A percentile compares a stretch with the other conserved stretches of the same genome.
Conservation (phyloP, 192 early-diverging fungal species). For the Coemansia sp. region DNA sequence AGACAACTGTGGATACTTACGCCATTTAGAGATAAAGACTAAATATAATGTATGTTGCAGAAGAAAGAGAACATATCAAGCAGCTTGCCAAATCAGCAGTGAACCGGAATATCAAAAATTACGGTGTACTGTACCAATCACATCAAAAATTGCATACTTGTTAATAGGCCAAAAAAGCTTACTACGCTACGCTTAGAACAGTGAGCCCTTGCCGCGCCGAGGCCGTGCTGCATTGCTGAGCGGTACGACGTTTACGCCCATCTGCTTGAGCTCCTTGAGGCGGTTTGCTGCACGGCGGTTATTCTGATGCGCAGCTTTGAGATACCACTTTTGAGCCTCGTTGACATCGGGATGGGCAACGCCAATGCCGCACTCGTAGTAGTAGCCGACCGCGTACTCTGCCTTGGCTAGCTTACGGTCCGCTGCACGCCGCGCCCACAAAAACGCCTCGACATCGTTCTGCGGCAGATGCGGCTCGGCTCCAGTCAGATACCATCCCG, state of each 20-base stretch:
- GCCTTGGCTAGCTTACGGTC: conserved; percentile 93
- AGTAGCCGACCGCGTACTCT: conserved; percentile 96
- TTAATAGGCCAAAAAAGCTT: neutral
- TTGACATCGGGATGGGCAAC: conserved; percentile 61
- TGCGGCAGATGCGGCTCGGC: conserved; percentile 85
- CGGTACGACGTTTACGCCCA: conserved; percentile 42
- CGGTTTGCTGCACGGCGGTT: conserved; percentile 80
- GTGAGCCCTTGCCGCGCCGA: conserved; percentile 38
- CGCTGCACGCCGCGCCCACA: conserved; percentile 96
- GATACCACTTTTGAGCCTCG: conserved; percentile 89
- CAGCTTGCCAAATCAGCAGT: no score
- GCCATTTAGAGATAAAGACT: no score
- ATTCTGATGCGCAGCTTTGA: conserved; percentile 77
- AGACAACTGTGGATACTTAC: no score
- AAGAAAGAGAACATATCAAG: no score
- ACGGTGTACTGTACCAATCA: no score
- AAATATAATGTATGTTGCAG: no score
- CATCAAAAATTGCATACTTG: no score
- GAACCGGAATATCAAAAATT: no score
- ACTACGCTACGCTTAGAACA: conserved; percentile 22
- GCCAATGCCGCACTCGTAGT: conserved; percentile 88
- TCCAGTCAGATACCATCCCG: conserved; percentile 98
- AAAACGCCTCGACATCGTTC: conserved; percentile 92
- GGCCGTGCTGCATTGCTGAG: conserved; percentile 22
- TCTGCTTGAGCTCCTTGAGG: conserved; percentile 78